Percentiles rank a stretch among this genome's conserved stretches.
These are phyloP conservation scores for Pholiota adiposa DNA, from an alignment of 1,284 basidiomycete genomes.

Conservation along the genomic window DNA sequence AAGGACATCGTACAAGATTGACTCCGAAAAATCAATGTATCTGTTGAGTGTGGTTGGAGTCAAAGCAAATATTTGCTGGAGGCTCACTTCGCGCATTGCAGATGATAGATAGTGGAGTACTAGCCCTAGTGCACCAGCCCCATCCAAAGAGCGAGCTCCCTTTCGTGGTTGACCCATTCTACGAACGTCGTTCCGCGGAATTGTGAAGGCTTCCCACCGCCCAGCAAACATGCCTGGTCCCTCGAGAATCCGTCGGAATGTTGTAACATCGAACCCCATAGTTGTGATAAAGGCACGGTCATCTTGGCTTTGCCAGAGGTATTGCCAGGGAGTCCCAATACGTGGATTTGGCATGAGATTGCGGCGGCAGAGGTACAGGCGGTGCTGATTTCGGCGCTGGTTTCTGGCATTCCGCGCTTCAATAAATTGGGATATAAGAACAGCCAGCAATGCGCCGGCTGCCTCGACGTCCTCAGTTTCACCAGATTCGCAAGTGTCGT, in stretches of 20 bases:
- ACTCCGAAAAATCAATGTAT: too few relatives aligned
- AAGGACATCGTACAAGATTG: too few relatives aligned
- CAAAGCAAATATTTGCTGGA: constrained; percentile 44
- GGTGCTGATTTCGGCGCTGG: too few relatives aligned
- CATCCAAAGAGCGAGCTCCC: constrained; percentile 51
- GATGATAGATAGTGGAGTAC: constrained; percentile 44
- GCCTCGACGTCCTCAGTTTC: too few relatives aligned
- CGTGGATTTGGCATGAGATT: constrained; percentile 26
- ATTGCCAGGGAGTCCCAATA: constrained; percentile 35
- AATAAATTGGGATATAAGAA: too few relatives aligned
- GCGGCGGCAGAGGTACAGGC: constrained; percentile 29
- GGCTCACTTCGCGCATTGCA: constrained; percentile 29
- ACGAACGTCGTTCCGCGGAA: constrained; percentile 36
- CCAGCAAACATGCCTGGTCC: constrained; percentile 33
- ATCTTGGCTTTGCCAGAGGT: constrained; percentile 15
- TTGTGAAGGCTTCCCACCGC: constrained; percentile 38
- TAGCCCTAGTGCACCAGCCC: constrained; percentile 49
- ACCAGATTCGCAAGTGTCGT: too few relatives aligned
- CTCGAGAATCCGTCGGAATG: constrained; percentile 40
- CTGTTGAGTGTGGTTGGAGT: constrained; percentile 33
- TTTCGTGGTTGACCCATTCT: constrained; percentile 33
- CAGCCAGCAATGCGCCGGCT: too few relatives aligned
- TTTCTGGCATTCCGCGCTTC: too few relatives aligned
- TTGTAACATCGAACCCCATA: constrained; percentile 47
- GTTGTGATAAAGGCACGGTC: constrained; percentile 44